Conservation (phyloP, 2,329 filamentous ascomycete genomes). For the Cryphonectria naterciae region DNA sequence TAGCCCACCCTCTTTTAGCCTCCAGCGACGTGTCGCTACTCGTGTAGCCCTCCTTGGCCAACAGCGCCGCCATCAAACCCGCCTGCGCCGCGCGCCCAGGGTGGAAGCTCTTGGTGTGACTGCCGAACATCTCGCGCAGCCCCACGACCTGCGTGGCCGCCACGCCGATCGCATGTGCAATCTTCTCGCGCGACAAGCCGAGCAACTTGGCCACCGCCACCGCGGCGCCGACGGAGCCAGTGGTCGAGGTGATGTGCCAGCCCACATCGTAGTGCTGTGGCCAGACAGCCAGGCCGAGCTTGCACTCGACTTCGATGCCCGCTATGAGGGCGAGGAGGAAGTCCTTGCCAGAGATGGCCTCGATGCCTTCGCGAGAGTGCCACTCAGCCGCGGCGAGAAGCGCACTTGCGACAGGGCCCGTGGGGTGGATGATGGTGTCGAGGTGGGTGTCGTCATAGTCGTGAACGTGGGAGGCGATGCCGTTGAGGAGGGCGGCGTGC, state of each 20-base stretch:
- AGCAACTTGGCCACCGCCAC: constrained; percentile 55
- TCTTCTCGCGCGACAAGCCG: constrained; percentile 42
- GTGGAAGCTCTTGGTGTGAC: constrained; percentile 60
- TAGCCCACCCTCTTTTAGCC: constrained; percentile 57
- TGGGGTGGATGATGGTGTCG: constrained; percentile 59
- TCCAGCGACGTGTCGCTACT: constrained; percentile 52
- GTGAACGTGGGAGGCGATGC: constrained; percentile 58
- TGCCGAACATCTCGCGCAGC: constrained; percentile 58
- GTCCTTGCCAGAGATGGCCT: constrained; percentile 46
- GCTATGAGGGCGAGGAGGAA: constrained; percentile 56
- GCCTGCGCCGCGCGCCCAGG: constrained; percentile 56
- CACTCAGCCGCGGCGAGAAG: constrained; percentile 52
- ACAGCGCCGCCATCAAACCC: constrained; percentile 46
- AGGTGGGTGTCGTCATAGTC: constrained; percentile 63
- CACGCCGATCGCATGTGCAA: constrained; percentile 55
- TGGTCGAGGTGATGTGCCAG: constrained; percentile 59
- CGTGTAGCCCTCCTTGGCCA: constrained; percentile 53
- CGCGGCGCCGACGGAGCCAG: constrained; percentile 56
- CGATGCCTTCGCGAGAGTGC: constrained; percentile 30
- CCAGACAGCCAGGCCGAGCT: constrained; percentile 55
- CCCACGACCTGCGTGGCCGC: constrained; percentile 58
- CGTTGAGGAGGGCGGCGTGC: constrained; percentile 56
- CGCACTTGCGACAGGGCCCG: constrained; percentile 54
- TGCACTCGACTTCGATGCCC: constrained; percentile 57
- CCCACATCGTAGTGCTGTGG: constrained; percentile 59